phyloP scores from a whole-genome alignment of 1,284 basidiomycete genomes.

The Austropuccinia psidii region DNA sequence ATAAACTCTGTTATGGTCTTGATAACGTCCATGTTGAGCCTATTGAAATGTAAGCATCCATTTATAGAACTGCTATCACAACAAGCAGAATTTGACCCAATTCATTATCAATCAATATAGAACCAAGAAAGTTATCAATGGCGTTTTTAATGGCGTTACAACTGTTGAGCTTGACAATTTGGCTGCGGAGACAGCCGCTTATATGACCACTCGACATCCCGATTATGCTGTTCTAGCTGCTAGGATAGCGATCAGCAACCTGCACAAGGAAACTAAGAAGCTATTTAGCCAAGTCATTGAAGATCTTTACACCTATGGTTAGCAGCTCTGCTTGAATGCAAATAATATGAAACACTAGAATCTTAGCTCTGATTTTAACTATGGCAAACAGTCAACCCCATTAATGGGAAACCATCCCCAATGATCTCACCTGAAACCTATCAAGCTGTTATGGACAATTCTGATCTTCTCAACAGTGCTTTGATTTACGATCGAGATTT shows the following conservation, averaged over 20 bases:
- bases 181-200: conserved; percentile 93
- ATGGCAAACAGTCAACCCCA: conserved; percentile 70
- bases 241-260: conserved; percentile 94
- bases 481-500: conserved; percentile 99
- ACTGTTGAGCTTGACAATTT: conserved; percentile 84
- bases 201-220: conserved; percentile 84
- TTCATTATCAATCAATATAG: conserved; percentile 48
- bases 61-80: background rate
- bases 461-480: conserved; percentile 76
- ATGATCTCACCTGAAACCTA: conserved; percentile 91
- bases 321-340: conserved; percentile 41
- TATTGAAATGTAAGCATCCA: conserved; percentile 58
- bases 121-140: conserved; percentile 88
- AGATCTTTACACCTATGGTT: conserved; percentile 83
- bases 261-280: conserved; percentile 99
- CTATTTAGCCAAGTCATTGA: conserved; percentile 84
- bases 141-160: conserved; percentile 91
- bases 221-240: conserved; percentile 98
- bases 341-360: background rate
- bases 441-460: conserved; percentile 72
- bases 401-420: conserved; percentile 71
- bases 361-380: background rate
- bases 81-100: background rate
- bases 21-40: conserved; percentile 89
- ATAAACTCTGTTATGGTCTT: conserved; percentile 94